Base-by-base conservation (phyloP, 768 basidiomycete genomes). In the Xerocomellus chrysenteron region DNA sequence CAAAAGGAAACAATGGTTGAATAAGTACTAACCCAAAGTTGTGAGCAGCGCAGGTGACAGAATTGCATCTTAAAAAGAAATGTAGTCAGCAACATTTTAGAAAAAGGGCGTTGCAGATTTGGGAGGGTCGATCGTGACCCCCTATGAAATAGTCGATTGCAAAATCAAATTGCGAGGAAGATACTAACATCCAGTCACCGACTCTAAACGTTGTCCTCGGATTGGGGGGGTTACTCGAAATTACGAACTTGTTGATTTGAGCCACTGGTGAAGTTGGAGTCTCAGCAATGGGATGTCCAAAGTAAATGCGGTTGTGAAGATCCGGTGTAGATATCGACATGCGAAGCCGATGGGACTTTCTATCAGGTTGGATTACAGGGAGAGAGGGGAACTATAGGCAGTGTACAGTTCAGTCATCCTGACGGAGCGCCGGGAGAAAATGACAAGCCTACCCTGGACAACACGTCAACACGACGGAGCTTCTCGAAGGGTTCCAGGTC, bases 151-250 rank as follows among this genome's bases (percentile, higher is more conserved):
- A 52, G 47, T 35, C 21, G 39, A 47, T 54, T 24, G 54, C 9
- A 44, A 65, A 47, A 64, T 59, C 54, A 59, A 70, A 69, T 63
- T 37, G n/a, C n/a, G 42, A 45, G 46, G 36, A 60, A 32, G 42
- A 62, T 21, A 83, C 87, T 74, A 66, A 88, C 87, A 89, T 87
- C 87, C 87, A 89, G 65, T 89, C 87, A 16, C 87, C 87, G 5
- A 80, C 73, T 62, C 87, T 77, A 69, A 88, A 89, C 62, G 76
- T 82, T 3, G 81, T 82, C 63, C 80, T 79, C 14, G 85, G 83
- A 65, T 88, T 89, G 13, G 87, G 87, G 6, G 87, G 87, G 60
- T 88, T 89, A 62, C 69, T 82, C 17, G 87, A 89, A 50, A 88
- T 75, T 5, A 82, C 77, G 57, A 83, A 86, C 35, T 80, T 79